phyloP scores from a whole-genome alignment of 768 basidiomycete species.

The Hericium coralloides region DNA sequence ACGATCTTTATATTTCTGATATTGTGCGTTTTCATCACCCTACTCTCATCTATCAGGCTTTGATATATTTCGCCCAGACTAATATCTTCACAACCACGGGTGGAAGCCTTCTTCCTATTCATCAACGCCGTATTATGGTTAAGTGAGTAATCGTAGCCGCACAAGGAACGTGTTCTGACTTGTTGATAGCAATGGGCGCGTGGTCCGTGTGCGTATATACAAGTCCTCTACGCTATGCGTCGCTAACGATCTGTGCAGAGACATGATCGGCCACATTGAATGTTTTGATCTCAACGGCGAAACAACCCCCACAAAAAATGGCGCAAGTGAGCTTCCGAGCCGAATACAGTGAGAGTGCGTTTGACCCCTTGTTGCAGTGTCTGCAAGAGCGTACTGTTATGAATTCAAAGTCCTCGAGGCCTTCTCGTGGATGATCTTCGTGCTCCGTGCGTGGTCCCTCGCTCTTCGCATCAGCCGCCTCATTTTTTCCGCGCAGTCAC shows the following conservation, averaged over 20 bases:
- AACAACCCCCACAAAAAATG: conserved; percentile 6
- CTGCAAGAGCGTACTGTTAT: conserved; percentile 14
- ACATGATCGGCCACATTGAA: conserved; percentile 7
- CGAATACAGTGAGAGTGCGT: neutral
- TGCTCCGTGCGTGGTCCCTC: neutral
- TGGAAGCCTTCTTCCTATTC: conserved; percentile 10
- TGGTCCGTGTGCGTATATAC: conserved; percentile 10
- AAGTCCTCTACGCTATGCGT: neutral
- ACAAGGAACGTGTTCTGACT: neutral
- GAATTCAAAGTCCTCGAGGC: conserved; percentile 13
- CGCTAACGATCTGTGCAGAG: conserved; percentile 2
- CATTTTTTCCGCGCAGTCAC: conserved; percentile 3
- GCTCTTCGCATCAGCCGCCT: too few species aligned
- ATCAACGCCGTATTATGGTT: conserved; percentile 12
- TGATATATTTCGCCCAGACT: conserved; percentile 1
- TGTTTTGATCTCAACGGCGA: conserved; percentile 9
- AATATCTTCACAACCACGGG: conserved; percentile 6
- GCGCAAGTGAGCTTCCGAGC: conserved; percentile 4
- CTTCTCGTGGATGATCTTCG: conserved; percentile 13
- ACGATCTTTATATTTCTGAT: conserved; percentile 12
- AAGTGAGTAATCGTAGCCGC: conserved; percentile 3
- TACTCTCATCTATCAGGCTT: neutral
- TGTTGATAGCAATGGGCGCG: conserved; percentile 8
- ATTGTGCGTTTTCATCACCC: conserved; percentile 4
- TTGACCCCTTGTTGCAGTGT: conserved; percentile 2